Evolutionary conservation across 495 filamentous ascomycete species (phyloP).

Genomic region (Astrothelium macrocarpum): DNA sequence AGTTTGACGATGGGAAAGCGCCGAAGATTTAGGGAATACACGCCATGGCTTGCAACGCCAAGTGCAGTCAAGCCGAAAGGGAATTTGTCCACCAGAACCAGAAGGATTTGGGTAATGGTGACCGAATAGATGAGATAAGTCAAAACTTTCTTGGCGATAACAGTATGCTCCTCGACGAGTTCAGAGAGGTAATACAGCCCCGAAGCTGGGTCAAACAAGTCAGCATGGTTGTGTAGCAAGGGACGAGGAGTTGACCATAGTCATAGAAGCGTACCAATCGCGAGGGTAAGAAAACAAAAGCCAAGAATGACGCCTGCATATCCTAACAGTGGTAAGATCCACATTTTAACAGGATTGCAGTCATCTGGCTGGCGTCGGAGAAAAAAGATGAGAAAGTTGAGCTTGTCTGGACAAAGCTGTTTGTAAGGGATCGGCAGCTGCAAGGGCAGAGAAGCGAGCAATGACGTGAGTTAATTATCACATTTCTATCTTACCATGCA

Average conservation of each 20-base stretch:
- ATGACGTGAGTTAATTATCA: not conserved
- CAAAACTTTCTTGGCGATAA: conserved; percentile 75
- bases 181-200: conserved; percentile 98
- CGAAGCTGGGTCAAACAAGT: conserved; percentile 51
- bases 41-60: conserved; percentile 68
- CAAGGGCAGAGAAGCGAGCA: not conserved
- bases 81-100: conserved; percentile 75
- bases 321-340: conserved; percentile 35
- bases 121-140: conserved; percentile 76
- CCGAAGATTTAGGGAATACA: conserved; percentile 84
- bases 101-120: conserved; percentile 62
- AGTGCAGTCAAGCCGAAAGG: conserved; percentile 63
- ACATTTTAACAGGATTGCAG: not conserved
- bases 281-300: conserved; percentile 86
- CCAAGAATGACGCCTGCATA: conserved; percentile 80
- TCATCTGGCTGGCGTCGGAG: not conserved
- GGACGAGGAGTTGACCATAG: not conserved
- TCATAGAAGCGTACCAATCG: conserved; percentile 58
- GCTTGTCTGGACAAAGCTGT: not conserved
- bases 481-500: not conserved
- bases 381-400: not conserved
- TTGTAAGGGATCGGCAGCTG: not conserved
- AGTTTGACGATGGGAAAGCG: conserved; percentile 83
- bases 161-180: conserved; percentile 94
- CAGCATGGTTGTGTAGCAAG: not conserved